Evolutionary conservation across 129 eudicot genomes (phyloP), one percentile per base, ranked within the genome.

Genomic region (Scalesia atractyloides): DNA sequence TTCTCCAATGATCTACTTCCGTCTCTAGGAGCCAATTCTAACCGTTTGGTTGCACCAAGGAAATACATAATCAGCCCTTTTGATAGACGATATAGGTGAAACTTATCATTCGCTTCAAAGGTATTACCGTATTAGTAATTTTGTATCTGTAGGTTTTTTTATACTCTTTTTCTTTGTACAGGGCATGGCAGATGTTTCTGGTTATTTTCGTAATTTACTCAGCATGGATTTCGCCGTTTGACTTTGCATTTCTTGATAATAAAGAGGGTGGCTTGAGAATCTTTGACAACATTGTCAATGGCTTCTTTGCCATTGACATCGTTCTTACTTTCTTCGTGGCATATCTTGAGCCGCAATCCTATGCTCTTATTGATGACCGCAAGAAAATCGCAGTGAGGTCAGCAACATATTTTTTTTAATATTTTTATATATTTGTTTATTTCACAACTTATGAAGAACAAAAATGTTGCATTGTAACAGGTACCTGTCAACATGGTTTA

Each of bases 141-240:
- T 41, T 41, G 9, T 48, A 41, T 60, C 68, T 78, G 24, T 36
- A 36, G 58, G 72, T 54, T 72, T 22, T 54, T 72, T 22, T 53
- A 47, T 24, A 10, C 18, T 26, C 69, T 44, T 20, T 48, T 59
- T 59, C 26, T 22, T 34, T 30, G 76, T 86, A 77, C 94, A 95
- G 99, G 88, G 86, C 87, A 4, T 95, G 99, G 99, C 94, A 95
- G 87, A 86, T 91, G 87, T 82, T 90, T 51, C 79, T 95, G 64
- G 80, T 95, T 7, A 59, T 91, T 61, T 73, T 91, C 69, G 99
- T 95, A 13, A 50, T 91, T 39, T 95, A 91, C 85, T 88, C 97
- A 0, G 97, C 99, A 24, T 95, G 99, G 99, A 80, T 91, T 22
- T 90, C 88, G 19, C 97, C 97, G 3, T 95, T 95, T 66, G 90